Evolutionary conservation across 1,139 yeast genomes (phyloP), one percentile per base, ranked within the genome.

Genomic region (Kurtzmaniella quercitrusa): DNA sequence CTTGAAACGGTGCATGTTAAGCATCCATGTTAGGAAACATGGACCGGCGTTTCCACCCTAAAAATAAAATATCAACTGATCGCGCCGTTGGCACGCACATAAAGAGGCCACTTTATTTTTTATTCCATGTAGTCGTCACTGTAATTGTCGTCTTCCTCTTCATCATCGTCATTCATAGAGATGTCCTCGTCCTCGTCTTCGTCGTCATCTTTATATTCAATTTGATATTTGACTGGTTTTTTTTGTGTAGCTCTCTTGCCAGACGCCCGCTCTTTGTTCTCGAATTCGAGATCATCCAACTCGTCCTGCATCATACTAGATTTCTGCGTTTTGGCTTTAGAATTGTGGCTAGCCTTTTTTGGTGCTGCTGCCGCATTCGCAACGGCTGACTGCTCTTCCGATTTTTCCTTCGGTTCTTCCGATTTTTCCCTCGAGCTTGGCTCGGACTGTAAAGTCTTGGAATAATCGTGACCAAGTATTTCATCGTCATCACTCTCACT

Each of bases 401-500:
- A 12, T 42, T 42, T n/a, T 7, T 11, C 11, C 11, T 11, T 22
- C 11, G 9, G 16, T 19, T 18, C 20, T 22, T n/a, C 22, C 19
- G 33, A 16, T 16, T 18, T 34, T 15, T 17, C 26, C 16, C 18
- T 26, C 12, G 22, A 26, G 12, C 12, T 21, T 15, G 35, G 9
- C 17, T 30, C 18, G 5, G n/a, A 11, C 8, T 30, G 34, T 14
- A 14, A 30, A 9, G 3, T 14, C 16, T 14, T 30, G 12, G 18
- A 30, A 14, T 8, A 47, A 17, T 38, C 36, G 3, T 33, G 26
- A 8, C 60, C 60, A 34, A 55, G 49, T 33, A 55, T 47, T 37
- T 59, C 65, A 39, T 65, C 70, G 38, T 65, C 70, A 26, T 65
- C 70, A 45, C 68, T 62, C 44, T 66, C 72, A 45, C 63, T 60